Base-by-base conservation (phyloP, 2,329 filamentous ascomycete genomes). In the Talaromyces sp. region DNA sequence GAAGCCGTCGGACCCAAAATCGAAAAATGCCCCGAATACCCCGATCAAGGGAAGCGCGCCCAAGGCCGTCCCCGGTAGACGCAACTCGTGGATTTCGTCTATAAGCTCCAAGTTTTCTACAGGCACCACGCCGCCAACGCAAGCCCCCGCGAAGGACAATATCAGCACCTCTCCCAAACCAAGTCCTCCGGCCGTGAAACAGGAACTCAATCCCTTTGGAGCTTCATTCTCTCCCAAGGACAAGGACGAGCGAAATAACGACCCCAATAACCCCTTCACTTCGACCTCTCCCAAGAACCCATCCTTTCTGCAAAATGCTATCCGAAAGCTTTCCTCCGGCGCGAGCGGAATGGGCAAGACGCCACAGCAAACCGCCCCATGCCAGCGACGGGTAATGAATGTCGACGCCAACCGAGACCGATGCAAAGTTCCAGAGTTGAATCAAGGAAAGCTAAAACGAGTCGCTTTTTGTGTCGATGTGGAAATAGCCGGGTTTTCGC, bases 391-490 rank as follows among this genome's bases (percentile, higher is more conserved):
- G 66, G 82, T 96, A 8, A 80, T 98, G 78, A 99, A 99, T 70
- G 82, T 97, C 52, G 92, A 98, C 72, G 86, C 80, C 9, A 84
- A 88, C 66, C 85, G 95, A 49, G 88, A 93, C 70, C 82, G 95
- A 65, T 96, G 92, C 73, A 83, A 85, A 27, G 86, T 98, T 32
- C 80, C 85, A 4, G 93, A 96, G 66, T 80, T 99, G 54, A 88
- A 92, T 66, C 86, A 88, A 69, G 85, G 86, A 55, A 96, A 95
- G 73, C 76, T 99, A 63, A 85, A 92, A 59, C 86, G 92, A 58
- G 95, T 99, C 0, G 90, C 93, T 0, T 99, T 99, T 71, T 96
- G 91, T 68, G 95, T 99, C 2, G 95, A 99, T 71, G 93, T 99
- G 4, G 95, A 99, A 74, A 96, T 99, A 70, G 93, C 93, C 3